Conservation (phyloP, 148 eudicot genomes). For the Hydrangea macrophylla region DNA sequence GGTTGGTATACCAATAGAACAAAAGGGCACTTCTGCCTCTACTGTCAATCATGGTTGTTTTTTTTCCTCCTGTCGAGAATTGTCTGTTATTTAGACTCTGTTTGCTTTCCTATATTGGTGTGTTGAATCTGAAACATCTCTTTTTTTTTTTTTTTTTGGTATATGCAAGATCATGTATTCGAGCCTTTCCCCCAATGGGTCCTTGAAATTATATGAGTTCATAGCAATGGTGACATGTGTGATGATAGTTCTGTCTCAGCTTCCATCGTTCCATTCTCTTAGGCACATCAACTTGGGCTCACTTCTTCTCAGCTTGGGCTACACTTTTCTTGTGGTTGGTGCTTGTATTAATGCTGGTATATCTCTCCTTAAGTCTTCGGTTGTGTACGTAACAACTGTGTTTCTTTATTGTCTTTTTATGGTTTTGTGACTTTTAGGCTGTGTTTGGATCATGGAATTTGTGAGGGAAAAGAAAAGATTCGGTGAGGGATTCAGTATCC, state of each 20-base stretch:
- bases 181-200: constrained; percentile 49
- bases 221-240: constrained; percentile 83
- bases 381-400: no score
- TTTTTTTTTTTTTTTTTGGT: neutral
- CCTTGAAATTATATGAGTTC: constrained; percentile 72
- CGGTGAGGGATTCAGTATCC: no score
- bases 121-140: constrained; percentile 5
- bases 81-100: neutral
- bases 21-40: neutral
- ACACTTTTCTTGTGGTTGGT: constrained; percentile 67
- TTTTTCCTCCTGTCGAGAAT: neutral
- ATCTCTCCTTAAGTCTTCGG: no score
- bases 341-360: constrained; percentile 89
- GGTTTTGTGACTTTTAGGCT: no score
- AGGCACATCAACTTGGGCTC: constrained; percentile 83
- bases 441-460: no score
- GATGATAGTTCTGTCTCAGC: constrained; percentile 77
- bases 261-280: constrained; percentile 92
- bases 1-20: neutral
- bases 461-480: no score
- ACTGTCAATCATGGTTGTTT: neutral
- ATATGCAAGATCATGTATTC: constrained; percentile 68
- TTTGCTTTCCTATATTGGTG: neutral
- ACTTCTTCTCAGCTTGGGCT: constrained; percentile 78
- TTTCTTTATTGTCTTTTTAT: no score